Base-by-base conservation (phyloP, 176 grass and related monocot genomes). In the Zoysia japonica region DNA sequence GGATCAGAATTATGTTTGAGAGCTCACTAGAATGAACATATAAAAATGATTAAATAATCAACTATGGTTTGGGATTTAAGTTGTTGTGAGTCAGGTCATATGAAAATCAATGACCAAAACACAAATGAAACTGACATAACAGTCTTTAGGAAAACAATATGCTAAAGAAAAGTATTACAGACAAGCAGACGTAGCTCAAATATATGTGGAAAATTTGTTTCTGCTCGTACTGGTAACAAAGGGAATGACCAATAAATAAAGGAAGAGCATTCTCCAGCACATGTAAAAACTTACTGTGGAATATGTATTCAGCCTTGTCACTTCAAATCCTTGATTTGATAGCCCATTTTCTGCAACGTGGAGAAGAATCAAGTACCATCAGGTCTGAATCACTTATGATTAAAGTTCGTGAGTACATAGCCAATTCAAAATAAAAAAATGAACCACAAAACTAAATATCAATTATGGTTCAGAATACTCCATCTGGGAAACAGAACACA, bases 221-320 rank as follows among this genome's bases (percentile, higher is more conserved):
- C 40, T 45, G 62, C 5, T 59, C 67, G 35, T 51, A 4, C n/a
- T n/a, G 28, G 11, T 20, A 14, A 70, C 47, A 65, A 4, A 85
- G 10, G 0, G 12, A 64, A 55, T 3, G 7, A 5, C 43, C 42
- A 42, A 47, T 20, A 28, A 0, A 45, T 70, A 71, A 51, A n/a
- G 38, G 60, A 35, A 81, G 73, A 15, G 3, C 8, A 45, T 45
- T 13, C 50, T 36, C 14, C 0, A 14, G n/a, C 39, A 57, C 38
- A 57, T 57, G 17, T 56, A 70, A 35, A 47, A 63, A 65, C 70
- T 72, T 91, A 94, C 96, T 46, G 96, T 98, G 53, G 89, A 86
- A 71, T 98, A 94, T 11, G 92, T 94, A 85, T 98, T 93, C 67
- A 98, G 78, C 75, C 92, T 90, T 48, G 68, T 90, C 59, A 98